A percentile compares a stretch with the other conserved stretches of the same genome.
phyloP scores from a whole-genome alignment of 306 rosid genomes.

The Arachis hypogaea region DNA sequence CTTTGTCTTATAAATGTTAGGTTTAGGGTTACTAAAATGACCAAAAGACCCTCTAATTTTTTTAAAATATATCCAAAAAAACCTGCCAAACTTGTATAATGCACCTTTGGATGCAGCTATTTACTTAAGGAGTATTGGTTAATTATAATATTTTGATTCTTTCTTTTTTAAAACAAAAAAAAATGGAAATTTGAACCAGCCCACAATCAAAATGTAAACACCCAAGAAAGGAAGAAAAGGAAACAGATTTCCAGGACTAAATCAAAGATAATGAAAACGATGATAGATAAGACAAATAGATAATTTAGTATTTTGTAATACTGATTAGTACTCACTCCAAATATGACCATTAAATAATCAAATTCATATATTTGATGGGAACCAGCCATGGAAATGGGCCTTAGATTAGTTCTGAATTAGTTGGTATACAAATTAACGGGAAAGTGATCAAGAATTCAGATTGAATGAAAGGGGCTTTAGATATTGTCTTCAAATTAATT shows the following conservation, averaged over 20 bases:
- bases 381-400: not conserved
- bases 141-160: no score
- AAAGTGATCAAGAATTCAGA: not conserved
- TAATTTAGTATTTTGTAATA: slow-evolving; percentile 21
- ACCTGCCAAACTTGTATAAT: no score
- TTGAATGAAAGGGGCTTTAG: not conserved
- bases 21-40: no score
- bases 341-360: slow-evolving; percentile 8
- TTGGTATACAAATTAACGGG: not conserved
- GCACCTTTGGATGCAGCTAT: no score
- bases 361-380: slow-evolving; percentile 3
- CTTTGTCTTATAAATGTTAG: no score
- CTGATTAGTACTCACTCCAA: not conserved
- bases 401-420: not conserved
- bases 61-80: no score
- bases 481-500: no score
- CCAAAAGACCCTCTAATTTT: no score
- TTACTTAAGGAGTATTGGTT: no score
- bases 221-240: not conserved
- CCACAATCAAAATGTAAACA: no score
- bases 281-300: not conserved
- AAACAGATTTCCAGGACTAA: not conserved
- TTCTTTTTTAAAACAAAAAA: no score
- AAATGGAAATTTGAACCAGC: no score
- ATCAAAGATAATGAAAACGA: not conserved